These are phyloP conservation scores for Eucalyptus virginea DNA, from an alignment of 345 rosid species.

Conservation along the genomic window DNA sequence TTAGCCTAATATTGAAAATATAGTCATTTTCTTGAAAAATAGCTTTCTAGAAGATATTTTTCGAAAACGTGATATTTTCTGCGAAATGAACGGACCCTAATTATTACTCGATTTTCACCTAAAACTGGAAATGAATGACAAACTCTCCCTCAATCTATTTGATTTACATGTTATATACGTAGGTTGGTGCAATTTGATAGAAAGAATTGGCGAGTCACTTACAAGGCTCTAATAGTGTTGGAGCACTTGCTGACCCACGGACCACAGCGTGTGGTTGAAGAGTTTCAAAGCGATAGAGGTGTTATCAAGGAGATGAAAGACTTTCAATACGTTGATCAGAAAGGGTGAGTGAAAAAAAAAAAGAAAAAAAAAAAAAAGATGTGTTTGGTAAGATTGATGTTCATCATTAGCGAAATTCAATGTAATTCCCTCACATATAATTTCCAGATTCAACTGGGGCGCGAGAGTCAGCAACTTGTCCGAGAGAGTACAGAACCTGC, in stretches of 20 bases:
- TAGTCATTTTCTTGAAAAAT: no score
- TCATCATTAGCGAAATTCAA: background rate
- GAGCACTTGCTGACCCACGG: conserved; percentile 66
- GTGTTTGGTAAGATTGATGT: background rate
- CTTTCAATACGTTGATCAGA: conserved; percentile 45
- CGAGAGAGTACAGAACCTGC: conserved; percentile 26
- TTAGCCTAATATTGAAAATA: no score
- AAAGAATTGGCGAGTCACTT: conserved; percentile 46
- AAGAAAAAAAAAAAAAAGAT: background rate
- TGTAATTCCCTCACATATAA: background rate
- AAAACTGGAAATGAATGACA: background rate
- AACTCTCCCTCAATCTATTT: background rate
- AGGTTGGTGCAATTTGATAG: conserved; percentile 47
- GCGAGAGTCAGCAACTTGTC: conserved; percentile 29
- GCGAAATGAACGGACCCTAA: no score
- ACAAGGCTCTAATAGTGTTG: conserved; percentile 48
- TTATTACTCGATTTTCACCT: background rate
- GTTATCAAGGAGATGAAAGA: conserved; percentile 16
- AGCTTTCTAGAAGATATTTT: no score
- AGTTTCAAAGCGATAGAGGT: conserved; percentile 38
- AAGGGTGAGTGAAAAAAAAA: conserved; percentile 13
- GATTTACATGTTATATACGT: background rate
- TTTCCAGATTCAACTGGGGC: conserved; percentile 57
- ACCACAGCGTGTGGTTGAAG: conserved; percentile 55
- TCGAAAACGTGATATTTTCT: no score